A percentile compares a stretch with the other conserved stretches of the same genome.
Evolutionary conservation across 495 filamentous ascomycete genomes (phyloP).

Genomic region (Neurospora sp.): DNA sequence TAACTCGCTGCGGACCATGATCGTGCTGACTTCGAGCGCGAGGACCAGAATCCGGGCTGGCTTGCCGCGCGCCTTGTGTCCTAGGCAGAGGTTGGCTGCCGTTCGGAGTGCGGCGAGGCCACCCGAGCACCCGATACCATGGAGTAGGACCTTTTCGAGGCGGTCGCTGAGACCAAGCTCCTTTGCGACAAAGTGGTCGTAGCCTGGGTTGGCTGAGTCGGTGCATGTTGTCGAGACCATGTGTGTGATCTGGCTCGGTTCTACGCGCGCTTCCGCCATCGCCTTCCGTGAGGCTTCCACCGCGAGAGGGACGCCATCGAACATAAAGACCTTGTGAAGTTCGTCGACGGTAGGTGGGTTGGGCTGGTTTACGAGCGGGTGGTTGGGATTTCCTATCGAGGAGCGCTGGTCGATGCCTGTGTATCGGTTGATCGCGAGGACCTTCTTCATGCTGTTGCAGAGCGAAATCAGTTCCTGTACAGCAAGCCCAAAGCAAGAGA

Average conservation of each 20-base stretch:
- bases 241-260: constrained; percentile 47
- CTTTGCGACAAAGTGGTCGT: constrained; percentile 52
- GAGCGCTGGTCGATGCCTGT: constrained; percentile 55
- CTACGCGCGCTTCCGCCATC: constrained; percentile 42
- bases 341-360: constrained; percentile 45
- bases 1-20: constrained; percentile 48
- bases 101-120: constrained; percentile 52
- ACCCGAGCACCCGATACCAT: constrained; percentile 56
- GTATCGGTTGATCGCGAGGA: constrained; percentile 51
- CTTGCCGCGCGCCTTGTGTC: constrained; percentile 38
- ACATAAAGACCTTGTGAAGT: constrained; percentile 43
- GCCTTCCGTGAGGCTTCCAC: constrained; percentile 49
- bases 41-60: constrained; percentile 48
- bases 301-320: constrained; percentile 48
- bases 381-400: constrained; percentile 46
- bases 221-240: constrained; percentile 58
- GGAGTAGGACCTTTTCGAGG: constrained; percentile 49
- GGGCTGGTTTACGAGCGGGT: constrained; percentile 44
- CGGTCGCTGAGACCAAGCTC: constrained; percentile 36
- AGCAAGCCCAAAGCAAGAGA: neutral
- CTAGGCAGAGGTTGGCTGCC: constrained; percentile 51
- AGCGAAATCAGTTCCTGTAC: neutral
- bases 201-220: constrained; percentile 58
- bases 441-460: constrained; percentile 39
- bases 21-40: constrained; percentile 51